Evolutionary conservation across 768 basidiomycete species (phyloP).

Genomic region (Tylopilus subfusipes): DNA sequence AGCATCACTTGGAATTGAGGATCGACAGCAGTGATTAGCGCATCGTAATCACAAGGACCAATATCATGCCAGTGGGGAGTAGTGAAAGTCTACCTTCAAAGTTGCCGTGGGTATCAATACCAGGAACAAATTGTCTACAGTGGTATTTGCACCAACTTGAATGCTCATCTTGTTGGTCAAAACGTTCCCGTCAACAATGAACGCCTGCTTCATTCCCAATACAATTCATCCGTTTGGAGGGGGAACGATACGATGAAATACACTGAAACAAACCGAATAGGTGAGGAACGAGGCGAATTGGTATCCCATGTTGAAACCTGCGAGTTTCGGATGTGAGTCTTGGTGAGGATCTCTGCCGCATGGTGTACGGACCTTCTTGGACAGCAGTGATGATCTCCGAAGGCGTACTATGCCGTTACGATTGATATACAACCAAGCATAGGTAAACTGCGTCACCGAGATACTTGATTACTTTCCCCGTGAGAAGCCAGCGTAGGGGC

Average conservation of each 20-base stretch:
- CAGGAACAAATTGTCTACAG: constrained; percentile 6
- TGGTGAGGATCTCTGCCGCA: background rate
- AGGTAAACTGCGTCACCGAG: background rate
- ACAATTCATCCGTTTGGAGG: background rate
- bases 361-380: constrained; percentile 14
- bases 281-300: constrained; percentile 8
- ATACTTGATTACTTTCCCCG: constrained; percentile 10
- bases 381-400: constrained; percentile 20
- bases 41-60: background rate
- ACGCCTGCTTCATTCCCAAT: constrained; percentile 9
- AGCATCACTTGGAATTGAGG: background rate
- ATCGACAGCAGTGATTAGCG: background rate
- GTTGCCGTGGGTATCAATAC: constrained; percentile 20
- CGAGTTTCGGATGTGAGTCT: background rate
- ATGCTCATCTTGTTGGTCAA: constrained; percentile 27
- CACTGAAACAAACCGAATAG: constrained; percentile 10
- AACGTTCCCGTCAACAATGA: constrained; percentile 24
- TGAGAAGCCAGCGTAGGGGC: constrained; percentile 23
- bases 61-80: too few relatives aligned
- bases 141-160: constrained; percentile 19
- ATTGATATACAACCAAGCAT: constrained; percentile 10
- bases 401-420: constrained; percentile 15
- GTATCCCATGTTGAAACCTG: constrained; percentile 26
- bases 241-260: background rate
- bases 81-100: constrained; percentile 16